Base-by-base conservation (phyloP, 139 green algal genomes). In the Medakamo hakoo region DNA sequence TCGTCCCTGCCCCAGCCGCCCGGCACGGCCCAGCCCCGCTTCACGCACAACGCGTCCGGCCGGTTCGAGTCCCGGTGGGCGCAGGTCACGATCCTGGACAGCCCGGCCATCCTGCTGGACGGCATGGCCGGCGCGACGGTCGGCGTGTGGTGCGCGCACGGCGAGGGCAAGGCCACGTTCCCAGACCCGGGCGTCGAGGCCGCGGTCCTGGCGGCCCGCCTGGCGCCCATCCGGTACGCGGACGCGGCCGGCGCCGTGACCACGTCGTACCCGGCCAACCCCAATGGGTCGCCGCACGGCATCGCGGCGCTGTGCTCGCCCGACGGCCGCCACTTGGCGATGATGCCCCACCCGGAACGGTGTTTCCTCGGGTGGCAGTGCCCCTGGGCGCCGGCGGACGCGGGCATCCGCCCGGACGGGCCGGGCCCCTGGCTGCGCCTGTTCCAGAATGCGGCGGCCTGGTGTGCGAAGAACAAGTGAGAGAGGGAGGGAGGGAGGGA, bases 291-390 rank as follows among this genome's bases (percentile, higher is more conserved):
- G 4, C 87, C 87, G 1, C 66, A 87, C 24, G 93, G 93, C 66
- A 96, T 99, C 60, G 93, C 93, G 22, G 91, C 78, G 0, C 73
- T 99, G 49, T 95, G 82, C 72, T 94, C 82, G 0, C 71, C 81
- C 3, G 69, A 96, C 71, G 93, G 93, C 4, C 86, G 93, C 26
- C 93, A 99, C 79, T 77, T 99, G 64, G 93, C 93, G 21, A 93
- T 99, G 82, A 99, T 99, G 93, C 93, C 93, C 0, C 93, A 99
- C 76, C 93, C 93, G 0, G 93, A 99, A 81, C 78, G 93, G 56
- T 91, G 85, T 75, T 97, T 93, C 81, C 68, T 97, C 4, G 83
- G 76, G 23, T 98, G 92, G 92, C 92, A 97, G 80, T 65, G 94
- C 64, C 89, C 87, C 2, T 92, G 78, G 77, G 62, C 66, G 58